Conservation (phyloP, 2,329 filamentous ascomycete species). For the Colletotrichum sp. region DNA sequence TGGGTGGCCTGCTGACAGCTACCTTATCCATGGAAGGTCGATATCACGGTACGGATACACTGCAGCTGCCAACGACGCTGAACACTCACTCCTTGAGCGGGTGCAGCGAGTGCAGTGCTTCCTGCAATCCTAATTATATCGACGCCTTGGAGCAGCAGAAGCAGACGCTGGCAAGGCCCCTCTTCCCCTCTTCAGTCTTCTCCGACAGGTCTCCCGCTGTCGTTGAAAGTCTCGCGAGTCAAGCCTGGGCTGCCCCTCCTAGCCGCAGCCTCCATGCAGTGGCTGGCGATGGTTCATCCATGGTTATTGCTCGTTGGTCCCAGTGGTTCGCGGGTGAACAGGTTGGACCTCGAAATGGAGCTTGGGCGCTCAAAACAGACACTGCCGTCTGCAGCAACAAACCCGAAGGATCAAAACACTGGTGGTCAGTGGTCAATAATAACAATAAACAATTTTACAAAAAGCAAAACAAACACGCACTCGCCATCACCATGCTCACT, state of each 20-base stretch:
- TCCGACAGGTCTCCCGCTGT: not conserved
- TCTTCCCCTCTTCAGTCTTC: constrained; percentile 8
- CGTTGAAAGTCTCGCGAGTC: constrained; percentile 10
- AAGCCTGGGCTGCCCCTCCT: not conserved
- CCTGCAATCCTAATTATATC: not conserved
- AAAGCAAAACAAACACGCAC: not conserved
- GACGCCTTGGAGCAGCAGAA: not conserved
- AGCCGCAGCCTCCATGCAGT: not conserved
- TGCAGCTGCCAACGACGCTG: not conserved
- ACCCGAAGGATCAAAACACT: not conserved
- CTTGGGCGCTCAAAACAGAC: not conserved
- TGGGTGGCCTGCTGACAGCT: not conserved
- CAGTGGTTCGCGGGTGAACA: not conserved
- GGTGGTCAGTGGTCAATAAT: not conserved
- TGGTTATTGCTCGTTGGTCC: not conserved
- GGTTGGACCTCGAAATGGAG: not conserved
- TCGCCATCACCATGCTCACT: not conserved
- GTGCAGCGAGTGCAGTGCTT: not conserved
- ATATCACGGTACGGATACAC: not conserved
- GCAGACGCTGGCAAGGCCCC: not conserved
- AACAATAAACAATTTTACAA: not conserved
- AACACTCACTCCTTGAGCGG: not conserved
- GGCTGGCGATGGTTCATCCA: constrained; percentile 8
- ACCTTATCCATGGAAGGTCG: not conserved
- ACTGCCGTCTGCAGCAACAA: not conserved